Evolutionary conservation across 148 eudicot genomes (phyloP), one percentile per base, ranked within the genome.

Genomic region (Spergularia bocconei): DNA sequence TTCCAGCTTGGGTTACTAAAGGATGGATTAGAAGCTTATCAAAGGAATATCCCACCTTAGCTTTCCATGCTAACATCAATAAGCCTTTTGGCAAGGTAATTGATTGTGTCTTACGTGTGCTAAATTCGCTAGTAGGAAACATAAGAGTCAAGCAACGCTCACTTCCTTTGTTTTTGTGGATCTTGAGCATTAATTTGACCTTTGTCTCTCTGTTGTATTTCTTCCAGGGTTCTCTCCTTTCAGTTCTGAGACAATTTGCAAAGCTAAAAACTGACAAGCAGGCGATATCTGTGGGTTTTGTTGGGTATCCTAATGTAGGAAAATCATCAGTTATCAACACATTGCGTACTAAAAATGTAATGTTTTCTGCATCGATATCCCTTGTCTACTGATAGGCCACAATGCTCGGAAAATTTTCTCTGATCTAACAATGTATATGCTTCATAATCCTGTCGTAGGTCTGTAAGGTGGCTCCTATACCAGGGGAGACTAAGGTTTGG

Each of bases 1-100:
- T 91, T 74, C 99, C 97, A 70, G 96, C 97, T 69, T 92, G 94
- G 99, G 99, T 86, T 61, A 95, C 99, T 61, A 95, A 92, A 87
- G 96, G 92, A 61, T 95, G 99, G 99, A 91, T 95, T 38, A 86
- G 89, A 75, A 80, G 81, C 17, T 71, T 95, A 69, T 90, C 97
- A 16, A 90, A 88, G 85, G 92, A 90, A 72, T 92, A 80, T 72
- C 98, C 98, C 65, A 81, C 93, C 79, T 83, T 95, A 44, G 98
- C 98, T 63, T 95, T 92, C 79, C 97, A 89, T 86, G 99, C 97
- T 72, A 89, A 96, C 79, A 62, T 89, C 79, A 95, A 81, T 72
- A 95, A 95, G 79, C 95, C 98, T 55, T 95, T 92, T 84, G 99
- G 99, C 69, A 95, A 92, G 95, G 97, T 91, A 82, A 56, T 75